These are phyloP conservation scores for Nothomitra cinnamomea DNA, from an alignment of 2,329 filamentous ascomycete genomes.

Conservation along the genomic window DNA sequence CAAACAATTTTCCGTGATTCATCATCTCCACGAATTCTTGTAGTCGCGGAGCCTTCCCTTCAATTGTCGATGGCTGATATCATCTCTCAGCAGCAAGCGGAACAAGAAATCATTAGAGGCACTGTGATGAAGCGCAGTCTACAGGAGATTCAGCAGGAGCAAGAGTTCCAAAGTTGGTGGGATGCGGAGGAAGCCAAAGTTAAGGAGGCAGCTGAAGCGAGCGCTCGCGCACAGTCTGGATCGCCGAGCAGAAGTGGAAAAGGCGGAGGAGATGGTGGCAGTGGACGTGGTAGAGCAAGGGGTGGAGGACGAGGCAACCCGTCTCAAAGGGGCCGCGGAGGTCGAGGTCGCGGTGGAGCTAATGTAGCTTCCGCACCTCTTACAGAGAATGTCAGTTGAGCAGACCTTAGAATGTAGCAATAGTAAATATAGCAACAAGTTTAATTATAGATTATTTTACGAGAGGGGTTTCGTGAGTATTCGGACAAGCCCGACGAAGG, in stretches of 20 bases:
- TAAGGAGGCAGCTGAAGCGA: slow-evolving; percentile 21
- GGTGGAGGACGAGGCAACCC: slow-evolving; percentile 3
- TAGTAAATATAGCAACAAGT: no score
- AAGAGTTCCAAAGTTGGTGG: slow-evolving; percentile 96
- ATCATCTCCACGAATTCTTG: neutral
- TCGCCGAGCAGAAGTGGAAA: neutral
- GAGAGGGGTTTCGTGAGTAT: no score
- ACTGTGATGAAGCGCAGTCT: slow-evolving; percentile 75
- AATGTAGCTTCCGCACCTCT: neutral
- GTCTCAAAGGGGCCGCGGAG: neutral
- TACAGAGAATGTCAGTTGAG: no score
- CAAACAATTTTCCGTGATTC: slow-evolving; percentile 8
- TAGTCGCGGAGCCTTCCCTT: slow-evolving; percentile 38
- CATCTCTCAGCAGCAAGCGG: slow-evolving; percentile 66
- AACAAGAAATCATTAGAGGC: slow-evolving; percentile 69
- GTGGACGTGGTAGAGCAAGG: neutral
- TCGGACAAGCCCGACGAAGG: no score
- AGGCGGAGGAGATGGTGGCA: neutral
- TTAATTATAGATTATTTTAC: no score
- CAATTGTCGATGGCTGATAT: slow-evolving; percentile 76
- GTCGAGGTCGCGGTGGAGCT: neutral
- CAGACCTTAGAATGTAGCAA: no score
- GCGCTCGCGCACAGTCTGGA: neutral
- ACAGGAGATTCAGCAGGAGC: slow-evolving; percentile 90
- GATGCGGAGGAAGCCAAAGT: slow-evolving; percentile 63